Base-by-base conservation (phyloP, 2,329 filamentous ascomycete species). In the Ilyonectria sp. region DNA sequence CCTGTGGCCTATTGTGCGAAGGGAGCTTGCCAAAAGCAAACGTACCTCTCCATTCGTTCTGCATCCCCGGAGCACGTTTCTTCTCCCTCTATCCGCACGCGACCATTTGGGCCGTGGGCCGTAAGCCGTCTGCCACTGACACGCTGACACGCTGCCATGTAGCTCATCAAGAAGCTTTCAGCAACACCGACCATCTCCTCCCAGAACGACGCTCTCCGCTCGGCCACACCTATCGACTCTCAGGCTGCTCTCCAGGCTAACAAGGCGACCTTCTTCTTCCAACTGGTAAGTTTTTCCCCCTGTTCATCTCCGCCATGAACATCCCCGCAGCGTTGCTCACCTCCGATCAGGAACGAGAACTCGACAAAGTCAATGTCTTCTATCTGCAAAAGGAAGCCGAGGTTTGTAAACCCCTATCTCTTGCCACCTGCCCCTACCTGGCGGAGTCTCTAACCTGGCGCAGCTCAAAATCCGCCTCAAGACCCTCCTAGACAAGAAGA, bases 151-250 rank as follows among this genome's bases (percentile, higher is more conserved):
- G 52, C 58, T 69, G 67, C 35, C 66, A 65, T 74, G 77, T 83
- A 98, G 95, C 93, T 98, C 84, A 99, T 98, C 86, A 98, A 98
- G 83, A 96, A 96, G 84, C 91, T 98, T 76, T 97, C 95, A 78
- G 94, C 94, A 67, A 98, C 95, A 61, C 95, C 95, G 56, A 91
- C 92, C 35, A 89, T 98, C 70, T 89, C 89, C 65, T 90, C 95
- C 31, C 93, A 95, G 80, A 91, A 91, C 83, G 91, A 92, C 70
- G 75, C 82, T 72, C 82, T 84, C 74, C 84, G 84, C 70, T 80
- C 81, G 57, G 77, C 80, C 70, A 82, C 82, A 55, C 81, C 83
- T 56, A 78, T 86, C 73, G 94, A 98, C 80, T 91, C 94, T n/a
- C 95, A 97, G 83, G 91, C 92, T 56, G 92, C 94, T 52, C 86